Evolutionary conservation across 2,329 filamentous ascomycete species (phyloP).

Genomic region (Coniochaeta ligniaria): DNA sequence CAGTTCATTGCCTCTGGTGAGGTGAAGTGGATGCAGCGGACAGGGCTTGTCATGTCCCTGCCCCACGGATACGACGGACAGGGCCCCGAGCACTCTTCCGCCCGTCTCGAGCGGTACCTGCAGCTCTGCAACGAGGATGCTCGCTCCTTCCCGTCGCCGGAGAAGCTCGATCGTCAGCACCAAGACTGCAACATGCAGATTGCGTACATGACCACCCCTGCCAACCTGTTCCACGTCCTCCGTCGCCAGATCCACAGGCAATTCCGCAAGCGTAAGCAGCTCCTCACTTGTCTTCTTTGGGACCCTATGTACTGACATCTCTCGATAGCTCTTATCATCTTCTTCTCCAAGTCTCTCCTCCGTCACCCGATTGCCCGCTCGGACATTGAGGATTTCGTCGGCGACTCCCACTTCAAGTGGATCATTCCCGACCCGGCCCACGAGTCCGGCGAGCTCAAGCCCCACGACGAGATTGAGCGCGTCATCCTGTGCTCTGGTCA

Average conservation of each 20-base stretch:
- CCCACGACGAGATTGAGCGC: conserved; percentile 82
- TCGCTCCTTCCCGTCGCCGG: conserved; percentile 77
- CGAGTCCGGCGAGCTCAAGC: conserved; percentile 63
- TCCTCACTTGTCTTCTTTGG: conserved; percentile 7
- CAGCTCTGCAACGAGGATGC: conserved; percentile 98
- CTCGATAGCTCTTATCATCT: conserved; percentile 72
- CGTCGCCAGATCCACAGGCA: conserved; percentile 98
- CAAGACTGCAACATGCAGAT: conserved; percentile 99
- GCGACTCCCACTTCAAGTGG: conserved; percentile 91
- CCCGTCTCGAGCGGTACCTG: conserved; percentile 92
- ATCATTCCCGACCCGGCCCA: conserved; percentile 90
- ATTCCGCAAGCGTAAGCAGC: conserved; percentile 89
- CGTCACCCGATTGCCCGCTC: conserved; percentile 91
- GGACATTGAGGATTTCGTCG: conserved; percentile 81
- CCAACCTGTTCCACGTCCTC: conserved; percentile 94
- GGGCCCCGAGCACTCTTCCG: conserved; percentile 96
- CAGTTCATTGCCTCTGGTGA: conserved; percentile 98
- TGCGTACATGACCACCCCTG: conserved; percentile 90
- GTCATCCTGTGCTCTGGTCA: conserved; percentile 93
- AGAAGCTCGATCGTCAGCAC: conserved; percentile 93
- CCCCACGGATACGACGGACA: conserved; percentile 98
- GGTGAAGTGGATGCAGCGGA: conserved; percentile 97
- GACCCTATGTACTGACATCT: conserved; percentile 10
- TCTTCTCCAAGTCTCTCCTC: conserved; percentile 97
- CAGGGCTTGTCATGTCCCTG: conserved; percentile 89